Evolutionary conservation across 2,329 filamentous ascomycete species (phyloP), one percentile per base, ranked within the genome.

Genomic region (Claviceps maximensis): DNA sequence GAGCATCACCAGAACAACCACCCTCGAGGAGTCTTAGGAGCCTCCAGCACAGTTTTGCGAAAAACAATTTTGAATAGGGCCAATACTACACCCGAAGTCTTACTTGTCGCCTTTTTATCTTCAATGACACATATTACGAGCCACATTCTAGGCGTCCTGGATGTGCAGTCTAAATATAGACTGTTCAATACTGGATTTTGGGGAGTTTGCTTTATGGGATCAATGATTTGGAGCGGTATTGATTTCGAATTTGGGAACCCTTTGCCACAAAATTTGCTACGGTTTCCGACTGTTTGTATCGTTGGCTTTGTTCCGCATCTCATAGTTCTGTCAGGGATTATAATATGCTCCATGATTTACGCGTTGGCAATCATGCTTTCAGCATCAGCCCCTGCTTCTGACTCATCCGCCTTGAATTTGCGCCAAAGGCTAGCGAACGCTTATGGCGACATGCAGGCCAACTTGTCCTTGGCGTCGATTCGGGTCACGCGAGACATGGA

Each of bases 241-340:
- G 74, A 73, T 9, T 84, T 80, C 56, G 80, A 79, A 6, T 62
- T 81, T 17, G 79, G 84, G 33, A 80, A 87, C 55, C 67, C 82
- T 5, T 65, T 71, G 0, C 71, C 71, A 23, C 78, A 83, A 62
- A 85, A 87, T 4, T 74, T 95, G 12, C 74, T 96, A 44, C 80
- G 88, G 56, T 96, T 95, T 58, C 93, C 93, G 3, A 96, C 90
- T 0, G 89, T 97, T 42, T 96, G 88, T 62, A 89, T 97, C 54
- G 86, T 97, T 31, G 89, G 91, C 1, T 96, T 97, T 65, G 86
- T 97, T 38, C 93, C 93, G 1, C 91, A 97, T 66, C 76, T 97
- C n/a, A 73, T 95, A 25, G 87, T 97, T 13, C 69, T 97, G 1
- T 61, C 78, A 8, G 93, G 91, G 0, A 95, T 96, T 47, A 55